Evolutionary conservation across 768 basidiomycete species (phyloP), one percentile per base, ranked within the genome.

Genomic region (Pisolithus microcarpus): DNA sequence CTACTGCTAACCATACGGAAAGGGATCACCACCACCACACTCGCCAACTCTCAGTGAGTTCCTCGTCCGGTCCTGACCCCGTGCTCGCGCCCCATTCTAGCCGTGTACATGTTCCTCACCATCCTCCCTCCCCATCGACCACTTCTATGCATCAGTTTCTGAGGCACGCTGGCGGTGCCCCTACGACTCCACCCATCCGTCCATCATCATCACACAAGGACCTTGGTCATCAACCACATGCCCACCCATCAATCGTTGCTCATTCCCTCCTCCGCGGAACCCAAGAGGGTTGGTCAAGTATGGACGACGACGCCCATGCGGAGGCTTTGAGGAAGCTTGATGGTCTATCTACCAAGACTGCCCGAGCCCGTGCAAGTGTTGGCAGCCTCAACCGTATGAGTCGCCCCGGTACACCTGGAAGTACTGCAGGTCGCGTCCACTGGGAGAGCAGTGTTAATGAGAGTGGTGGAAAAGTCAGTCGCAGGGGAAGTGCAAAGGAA

Each of bases 241-340:
- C 66, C 36, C 74, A 79, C 57, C 70, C 67, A 19, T 72, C 84
- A 5, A 86, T 78, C 61, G 87, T 92, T 43, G 90, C 87, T 0
- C 90, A 93, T 62, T 91, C 89, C 1, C 71, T 91, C 49, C 76
- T 92, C 23, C 81, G 88, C 56, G 91, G 91, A 10, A 91, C 87
- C 6, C 90, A 92, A 64, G 85, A 91, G 65, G 91, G 91, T 24
- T 92, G 89, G 89, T 85, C 85, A 15, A 87, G 81, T 53, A 75
- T 92, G 59, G 86, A 91, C 59, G 91, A 94, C 62, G 84, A 89
- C 59, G 85, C 85, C 15, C 93, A 95, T 7, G 88, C 82, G 7
- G 93, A 95, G 60, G 91, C 91, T 8, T 74, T 99, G 34, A 81
- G 93, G 49, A 96, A 95, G 69, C 70, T 99, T 23, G 95, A 99